A percentile compares a stretch with the other conserved stretches of the same genome.
Evolutionary conservation across 176 grass and related monocot genomes (phyloP).

Genomic region (bread wheat (Triticum aestivum)): IWGSC_CS_RefSeq_v2.1 NC_057797.1:453253470-453253969

Average conservation of each 20-base stretch:
- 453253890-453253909: conserved; percentile 95
- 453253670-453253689: conserved; percentile 70
- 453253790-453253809: neutral
- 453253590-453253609: conserved; percentile 57
- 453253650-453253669: conserved; percentile 94
- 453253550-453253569: conserved; percentile 23
- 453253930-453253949: conserved; percentile 94
- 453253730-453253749: neutral
- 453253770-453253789: conserved; percentile 7
- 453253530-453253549: neutral
- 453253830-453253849: neutral
- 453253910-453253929: conserved; percentile 89
- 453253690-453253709: conserved; percentile 74
- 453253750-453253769: conserved; percentile 16
- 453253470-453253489: neutral
- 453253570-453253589: conserved; percentile 87
- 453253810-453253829: neutral
- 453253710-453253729: conserved; percentile 24
- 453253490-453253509: neutral
- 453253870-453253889: conserved; percentile 98
- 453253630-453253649: conserved; percentile 90
- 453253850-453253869: conserved; percentile 86
- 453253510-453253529: neutral
- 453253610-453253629: conserved; percentile 83
- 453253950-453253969: conserved; percentile 86